Base-by-base conservation (phyloP, 768 basidiomycete genomes). In the Lactarius psammicola region DNA sequence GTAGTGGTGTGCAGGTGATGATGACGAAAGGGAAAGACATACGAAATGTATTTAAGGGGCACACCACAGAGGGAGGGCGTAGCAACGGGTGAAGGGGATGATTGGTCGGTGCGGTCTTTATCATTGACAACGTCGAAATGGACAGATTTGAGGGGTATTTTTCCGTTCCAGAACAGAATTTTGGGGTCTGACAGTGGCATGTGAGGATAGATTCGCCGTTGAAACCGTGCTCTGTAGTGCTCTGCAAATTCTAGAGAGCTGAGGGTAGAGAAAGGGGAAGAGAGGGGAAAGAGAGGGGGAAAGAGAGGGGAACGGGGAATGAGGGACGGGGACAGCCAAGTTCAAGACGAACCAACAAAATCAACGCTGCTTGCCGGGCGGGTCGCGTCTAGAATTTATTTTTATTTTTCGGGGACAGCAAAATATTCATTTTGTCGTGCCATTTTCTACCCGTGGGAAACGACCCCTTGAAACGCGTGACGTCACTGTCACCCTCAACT, bases 21-120 rank as follows among this genome's bases (percentile, higher is more conserved):
- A 68, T 13, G 56, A 56, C 56, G 59, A 36, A 40, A 15, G 17
- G 2, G 54, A 17, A 59, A 61, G 42, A 85, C 85, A 76, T 73
- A 90, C 89, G 89, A 90, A 65, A 92, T 83, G 68, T 91, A 90
- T 79, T 92, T 92, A 70, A 92, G 77, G 18, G 90, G 87, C 40
- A 92, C 72, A 59, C 90, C 90, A 72, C 81, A 87, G 23, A 91
- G 71, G 10, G 84, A 78, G 42, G 90, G 89, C 4, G 79, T 73
- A 9, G 79, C 72, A 10, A 78, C 72, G 28, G 75, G 75, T 13
- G 75, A 72, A 44, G 75, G 68, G 34, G 80, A 77, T 58, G 71
- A 18, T 49, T 59, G 63, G 54, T 65, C 60, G 7, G 34, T 8
- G 57, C 4, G 46, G 18, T 34, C 38, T 34, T 56, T 53, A 58